These are phyloP conservation scores for Colletotrichum theobromicola DNA, from an alignment of 2,329 filamentous ascomycete genomes.

Conservation along the genomic window DNA sequence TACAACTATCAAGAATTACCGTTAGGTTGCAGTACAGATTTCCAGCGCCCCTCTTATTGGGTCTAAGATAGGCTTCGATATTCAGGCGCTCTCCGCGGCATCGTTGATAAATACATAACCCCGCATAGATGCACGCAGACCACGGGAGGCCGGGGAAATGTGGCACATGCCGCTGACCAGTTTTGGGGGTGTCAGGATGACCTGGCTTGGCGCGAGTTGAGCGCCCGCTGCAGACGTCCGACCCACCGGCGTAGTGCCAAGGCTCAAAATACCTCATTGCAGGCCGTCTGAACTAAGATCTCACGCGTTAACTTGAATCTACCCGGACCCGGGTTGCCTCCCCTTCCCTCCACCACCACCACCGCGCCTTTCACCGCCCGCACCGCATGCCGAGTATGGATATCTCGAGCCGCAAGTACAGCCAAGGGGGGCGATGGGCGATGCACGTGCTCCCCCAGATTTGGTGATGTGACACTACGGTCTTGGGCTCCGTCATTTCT, in stretches of 20 bases:
- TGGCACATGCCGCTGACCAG: background rate
- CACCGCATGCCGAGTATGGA: background rate
- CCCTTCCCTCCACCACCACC: background rate
- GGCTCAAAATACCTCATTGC: background rate
- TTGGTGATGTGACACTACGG: background rate
- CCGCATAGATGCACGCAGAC: background rate
- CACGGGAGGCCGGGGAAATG: background rate
- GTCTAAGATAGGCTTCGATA: too few species aligned
- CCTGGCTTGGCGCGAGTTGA: background rate
- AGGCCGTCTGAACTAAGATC: background rate
- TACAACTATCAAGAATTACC: too few species aligned
- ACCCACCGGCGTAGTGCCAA: background rate
- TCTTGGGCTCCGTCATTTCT: background rate
- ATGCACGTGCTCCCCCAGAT: background rate
- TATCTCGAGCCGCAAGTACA: background rate
- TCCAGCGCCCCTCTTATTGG: too few species aligned
- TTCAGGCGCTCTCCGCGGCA: background rate
- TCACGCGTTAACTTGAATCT: background rate
- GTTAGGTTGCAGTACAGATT: too few species aligned
- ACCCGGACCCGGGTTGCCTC: background rate
- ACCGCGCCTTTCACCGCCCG: background rate
- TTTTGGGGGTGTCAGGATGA: background rate
- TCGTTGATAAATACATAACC: background rate
- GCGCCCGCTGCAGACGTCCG: background rate
- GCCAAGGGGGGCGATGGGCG: background rate